Conservation (phyloP, 768 basidiomycete genomes). For the Agrocybe pediades region DNA sequence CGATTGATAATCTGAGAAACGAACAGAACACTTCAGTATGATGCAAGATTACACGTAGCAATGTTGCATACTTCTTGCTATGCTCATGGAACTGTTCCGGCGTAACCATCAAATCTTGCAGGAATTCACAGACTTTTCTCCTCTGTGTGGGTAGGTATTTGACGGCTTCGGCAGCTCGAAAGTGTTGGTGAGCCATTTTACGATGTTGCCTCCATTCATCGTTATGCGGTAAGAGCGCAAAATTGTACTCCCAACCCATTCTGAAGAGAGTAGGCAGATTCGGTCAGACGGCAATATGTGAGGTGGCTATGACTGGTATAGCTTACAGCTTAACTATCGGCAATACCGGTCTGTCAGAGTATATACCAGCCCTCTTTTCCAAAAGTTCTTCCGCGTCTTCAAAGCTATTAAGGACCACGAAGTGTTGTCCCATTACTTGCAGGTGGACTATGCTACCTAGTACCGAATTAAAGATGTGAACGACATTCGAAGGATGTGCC, state of each 20-base stretch:
- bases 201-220: conserved; percentile 37
- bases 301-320: background rate
- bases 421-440: conserved; percentile 18
- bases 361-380: conserved; percentile 46
- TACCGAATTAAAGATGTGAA: background rate
- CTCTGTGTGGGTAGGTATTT: conserved; percentile 30
- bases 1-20: conserved; percentile 8
- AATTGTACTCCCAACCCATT: conserved; percentile 37
- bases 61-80: conserved; percentile 14
- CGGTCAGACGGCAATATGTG: background rate
- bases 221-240: conserved; percentile 35
- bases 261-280: background rate
- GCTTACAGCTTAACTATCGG: conserved; percentile 8
- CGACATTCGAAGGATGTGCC: background rate
- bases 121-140: conserved; percentile 28
- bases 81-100: conserved; percentile 16
- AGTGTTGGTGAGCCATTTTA: conserved; percentile 34
- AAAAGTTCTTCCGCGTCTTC: conserved; percentile 24
- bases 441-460: conserved; percentile 23
- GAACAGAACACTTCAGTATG: background rate
- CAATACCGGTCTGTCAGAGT: conserved; percentile 43
- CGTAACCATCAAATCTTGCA: conserved; percentile 23
- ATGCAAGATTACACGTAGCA: background rate
- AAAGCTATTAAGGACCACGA: conserved; percentile 24
- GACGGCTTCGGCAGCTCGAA: conserved; percentile 27